A percentile compares a stretch with the other conserved stretches of the same genome.
Evolutionary conservation across 768 basidiomycete genomes (phyloP).

Genomic region (Amanita pallidorosea): DNA sequence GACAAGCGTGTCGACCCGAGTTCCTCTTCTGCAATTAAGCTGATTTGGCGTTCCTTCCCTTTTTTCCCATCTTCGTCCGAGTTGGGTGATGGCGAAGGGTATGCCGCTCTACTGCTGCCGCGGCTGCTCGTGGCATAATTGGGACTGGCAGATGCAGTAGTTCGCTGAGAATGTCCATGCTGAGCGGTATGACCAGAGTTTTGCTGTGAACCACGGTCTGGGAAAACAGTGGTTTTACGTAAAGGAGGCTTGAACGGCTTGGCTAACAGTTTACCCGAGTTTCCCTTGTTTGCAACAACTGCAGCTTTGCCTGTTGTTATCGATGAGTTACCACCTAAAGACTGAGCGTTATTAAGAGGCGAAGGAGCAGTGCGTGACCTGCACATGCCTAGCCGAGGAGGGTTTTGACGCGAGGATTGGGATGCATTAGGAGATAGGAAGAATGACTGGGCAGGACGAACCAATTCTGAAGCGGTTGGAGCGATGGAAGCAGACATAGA

Average conservation of each 20-base stretch:
- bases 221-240: background rate
- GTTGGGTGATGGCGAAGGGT: conserved; percentile 1
- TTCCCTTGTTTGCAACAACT: background rate
- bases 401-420: background rate
- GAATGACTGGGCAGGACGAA: background rate
- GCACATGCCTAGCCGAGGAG: background rate
- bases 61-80: background rate
- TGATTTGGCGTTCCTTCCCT: background rate
- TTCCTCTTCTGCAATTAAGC: background rate
- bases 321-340: background rate
- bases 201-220: background rate
- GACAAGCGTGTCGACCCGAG: background rate
- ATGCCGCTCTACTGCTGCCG: background rate
- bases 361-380: conserved; percentile 1
- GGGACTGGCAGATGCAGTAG: background rate
- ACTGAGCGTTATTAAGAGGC: background rate
- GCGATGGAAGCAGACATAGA: background rate
- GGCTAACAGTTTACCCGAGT: background rate
- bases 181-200: background rate
- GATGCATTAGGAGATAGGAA: background rate
- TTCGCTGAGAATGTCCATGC: background rate
- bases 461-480: background rate
- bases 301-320: background rate
- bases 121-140: background rate
- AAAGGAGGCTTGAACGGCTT: conserved; percentile 3